phyloP scores from a whole-genome alignment of 2,329 filamentous ascomycete genomes.

The Scedosporium minutisporum region DNA sequence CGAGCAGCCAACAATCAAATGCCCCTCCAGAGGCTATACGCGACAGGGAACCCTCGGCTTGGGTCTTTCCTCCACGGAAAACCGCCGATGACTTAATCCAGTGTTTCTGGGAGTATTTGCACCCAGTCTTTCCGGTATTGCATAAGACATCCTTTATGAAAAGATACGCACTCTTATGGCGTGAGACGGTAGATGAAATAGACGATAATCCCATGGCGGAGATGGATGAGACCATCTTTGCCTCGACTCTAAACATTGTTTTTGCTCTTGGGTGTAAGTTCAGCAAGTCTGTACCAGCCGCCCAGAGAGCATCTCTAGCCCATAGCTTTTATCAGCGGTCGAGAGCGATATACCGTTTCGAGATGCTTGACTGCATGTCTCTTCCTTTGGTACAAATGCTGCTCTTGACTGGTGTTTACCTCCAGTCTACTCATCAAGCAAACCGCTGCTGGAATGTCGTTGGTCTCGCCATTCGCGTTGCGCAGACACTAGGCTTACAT shows the following conservation, averaged over 20 bases:
- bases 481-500: conserved; percentile 17
- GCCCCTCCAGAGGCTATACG: not conserved
- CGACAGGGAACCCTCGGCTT: not conserved
- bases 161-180: conserved; percentile 9
- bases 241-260: conserved; percentile 12
- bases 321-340: conserved; percentile 1
- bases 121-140: conserved; percentile 11
- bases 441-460: conserved; percentile 16
- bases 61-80: not conserved
- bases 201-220: not conserved
- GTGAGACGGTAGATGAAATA: not conserved
- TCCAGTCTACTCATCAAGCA: conserved; percentile 15
- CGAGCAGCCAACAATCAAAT: not conserved
- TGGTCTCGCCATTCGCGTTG: conserved; percentile 17
- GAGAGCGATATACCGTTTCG: not conserved
- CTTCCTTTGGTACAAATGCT: conserved; percentile 15
- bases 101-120: conserved; percentile 12
- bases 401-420: conserved; percentile 16
- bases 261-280: conserved; percentile 15
- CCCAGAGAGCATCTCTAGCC: not conserved
- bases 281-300: conserved; percentile 8
- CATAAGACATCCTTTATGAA: conserved; percentile 9
- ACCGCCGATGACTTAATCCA: conserved; percentile 7
- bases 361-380: conserved; percentile 8
- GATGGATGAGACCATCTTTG: not conserved